Evolutionary conservation across 225 moss, liverwort and hornwort genomes (phyloP), one percentile per base, ranked within the genome.

Genomic region (Polytrichum commune): DNA sequence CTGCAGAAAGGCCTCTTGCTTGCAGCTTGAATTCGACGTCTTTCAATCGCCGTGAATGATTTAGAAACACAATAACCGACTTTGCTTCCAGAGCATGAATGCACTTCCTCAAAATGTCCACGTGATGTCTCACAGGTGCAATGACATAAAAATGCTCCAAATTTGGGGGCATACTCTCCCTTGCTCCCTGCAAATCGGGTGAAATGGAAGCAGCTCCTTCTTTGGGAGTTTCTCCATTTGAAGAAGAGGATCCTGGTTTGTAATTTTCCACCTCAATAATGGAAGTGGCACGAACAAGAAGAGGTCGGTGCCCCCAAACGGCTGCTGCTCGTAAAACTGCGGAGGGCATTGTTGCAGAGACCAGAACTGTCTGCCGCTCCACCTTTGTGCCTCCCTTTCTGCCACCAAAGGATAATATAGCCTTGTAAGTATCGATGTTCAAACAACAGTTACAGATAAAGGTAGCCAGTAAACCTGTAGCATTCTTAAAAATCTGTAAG

Each of bases 341-440:
- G 56, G 85, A 69, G 19, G 98, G 98, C 95, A 98, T 98, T n/a
- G 98, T 98, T 64, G 98, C 98, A 28, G 98, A 98, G 25, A 98
- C 95, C 69, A 98, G 85, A 28, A 98, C 76, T 4, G 98, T 98
- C 74, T 98, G 98, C 28, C 98, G 93, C 80, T 98, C 93, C 55
- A 95, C 86, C 73, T 83, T 91, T 67, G 74, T 93, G 80, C 72
- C 72, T 27, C 56, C 74, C 66, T 55, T 77, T 18, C 69, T 79
- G 60, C 46, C 46, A 13, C 13, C 46, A 46, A 46, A 13, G 46
- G 46, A 3, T 46, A 46, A 13, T 16, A 46, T 46, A 46, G 46
- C 46, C 46, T 10, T 46, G 13, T 46, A 16, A 46, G 46, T 46
- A 46, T 46, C 1, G 46, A 46, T 46, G 10, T 10, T 46, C 46